These are phyloP conservation scores for Scedosporium apiospermum DNA, from an alignment of 2,329 filamentous ascomycete genomes.

Conservation along the genomic window DNA sequence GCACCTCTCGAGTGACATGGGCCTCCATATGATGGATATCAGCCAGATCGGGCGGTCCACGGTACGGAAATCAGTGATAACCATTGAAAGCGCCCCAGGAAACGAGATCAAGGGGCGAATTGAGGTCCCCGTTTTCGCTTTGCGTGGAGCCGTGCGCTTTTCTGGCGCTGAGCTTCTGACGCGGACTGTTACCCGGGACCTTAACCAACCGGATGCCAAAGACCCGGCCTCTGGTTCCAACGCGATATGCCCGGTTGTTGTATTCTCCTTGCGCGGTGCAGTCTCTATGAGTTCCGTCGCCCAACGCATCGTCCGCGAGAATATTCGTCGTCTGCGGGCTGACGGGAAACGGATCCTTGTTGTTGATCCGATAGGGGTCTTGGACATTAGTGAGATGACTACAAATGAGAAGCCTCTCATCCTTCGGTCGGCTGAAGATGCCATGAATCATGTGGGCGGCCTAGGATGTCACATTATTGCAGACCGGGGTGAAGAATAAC, in stretches of 20 bases:
- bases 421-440: constrained; percentile 17
- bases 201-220: constrained; percentile 12
- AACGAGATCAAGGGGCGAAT: constrained; percentile 17
- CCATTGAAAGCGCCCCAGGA: constrained; percentile 16
- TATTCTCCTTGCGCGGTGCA: constrained; percentile 22
- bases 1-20: constrained; percentile 21
- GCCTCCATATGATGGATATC: constrained; percentile 25
- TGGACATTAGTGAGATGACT: constrained; percentile 12
- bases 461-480: constrained; percentile 17
- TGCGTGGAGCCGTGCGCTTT: constrained; percentile 23
- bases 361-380: constrained; percentile 18
- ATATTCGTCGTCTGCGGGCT: constrained; percentile 15
- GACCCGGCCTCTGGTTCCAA: constrained; percentile 18
- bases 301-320: constrained; percentile 18
- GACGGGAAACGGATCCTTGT: constrained; percentile 19
- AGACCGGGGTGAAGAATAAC: constrained; percentile 11
- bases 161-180: constrained; percentile 23
- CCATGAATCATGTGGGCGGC: constrained; percentile 19
- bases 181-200: constrained; percentile 19
- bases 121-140: constrained; percentile 21
- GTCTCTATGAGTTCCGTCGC: constrained; percentile 22
- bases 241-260: constrained; percentile 18
- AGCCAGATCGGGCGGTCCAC: constrained; percentile 21
- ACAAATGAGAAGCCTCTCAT: constrained; percentile 11
- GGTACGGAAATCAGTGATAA: constrained; percentile 18